Conservation (phyloP, 345 rosid genomes). For the Heritiera littoralis region DNA sequence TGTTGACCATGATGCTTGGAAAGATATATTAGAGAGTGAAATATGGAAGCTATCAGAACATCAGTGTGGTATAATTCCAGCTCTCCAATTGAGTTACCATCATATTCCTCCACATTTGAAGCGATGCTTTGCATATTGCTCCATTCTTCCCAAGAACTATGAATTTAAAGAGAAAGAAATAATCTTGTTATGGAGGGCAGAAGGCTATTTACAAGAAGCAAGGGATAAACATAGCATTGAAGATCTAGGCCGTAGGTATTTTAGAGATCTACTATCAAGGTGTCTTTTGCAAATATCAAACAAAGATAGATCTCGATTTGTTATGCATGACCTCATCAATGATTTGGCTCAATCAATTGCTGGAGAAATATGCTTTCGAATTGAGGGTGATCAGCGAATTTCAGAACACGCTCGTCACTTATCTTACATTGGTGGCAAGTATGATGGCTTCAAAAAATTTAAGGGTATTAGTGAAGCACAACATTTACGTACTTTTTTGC, state of each 20-base stretch:
- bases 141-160: constrained; percentile 24
- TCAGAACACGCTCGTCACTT: not conserved
- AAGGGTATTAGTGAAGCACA: constrained; percentile 37
- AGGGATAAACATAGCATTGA: not conserved
- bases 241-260: not conserved
- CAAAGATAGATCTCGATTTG: not conserved
- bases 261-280: not conserved
- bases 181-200: not conserved
- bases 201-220: not conserved
- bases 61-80: constrained; percentile 18
- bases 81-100: constrained; percentile 29
- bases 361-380: constrained; percentile 19
- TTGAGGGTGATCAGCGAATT: not conserved
- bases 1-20: constrained; percentile 21
- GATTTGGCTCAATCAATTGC: constrained; percentile 40
- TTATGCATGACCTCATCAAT: constrained; percentile 44
- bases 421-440: not conserved
- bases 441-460: constrained; percentile 15
- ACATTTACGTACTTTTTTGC: constrained; percentile 41
- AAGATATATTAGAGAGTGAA: constrained; percentile 25
- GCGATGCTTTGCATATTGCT: constrained; percentile 41
- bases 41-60: constrained; percentile 30
- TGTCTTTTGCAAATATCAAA: not conserved
- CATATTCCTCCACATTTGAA: constrained; percentile 36
- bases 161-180: not conserved